These are phyloP conservation scores for Batkoa obscura DNA, from an alignment of 371 early-diverging fungal genomes.

Conservation along the genomic window DNA sequence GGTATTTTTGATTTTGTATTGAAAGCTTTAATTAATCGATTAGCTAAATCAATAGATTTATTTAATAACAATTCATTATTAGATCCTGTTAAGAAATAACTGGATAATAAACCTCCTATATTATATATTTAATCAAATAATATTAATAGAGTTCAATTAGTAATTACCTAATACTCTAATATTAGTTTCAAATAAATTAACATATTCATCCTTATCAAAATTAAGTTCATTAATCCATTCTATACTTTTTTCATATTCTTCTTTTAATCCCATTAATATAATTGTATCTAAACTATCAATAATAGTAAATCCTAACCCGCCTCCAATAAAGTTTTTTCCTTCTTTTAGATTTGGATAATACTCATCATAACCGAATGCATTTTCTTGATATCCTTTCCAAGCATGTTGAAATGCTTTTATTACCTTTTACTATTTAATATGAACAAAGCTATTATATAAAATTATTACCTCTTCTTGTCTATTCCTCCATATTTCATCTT, in stretches of 20 bases:
- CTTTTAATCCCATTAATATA: constrained; percentile 50
- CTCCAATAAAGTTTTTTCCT: constrained; percentile 6
- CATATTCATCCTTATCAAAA: constrained; percentile 46
- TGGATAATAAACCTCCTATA: constrained; percentile 58
- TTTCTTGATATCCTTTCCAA: constrained; percentile 55
- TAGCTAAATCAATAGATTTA: constrained; percentile 60
- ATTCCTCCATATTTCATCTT: neutral
- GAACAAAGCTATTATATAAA: no score
- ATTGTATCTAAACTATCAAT: constrained; percentile 75
- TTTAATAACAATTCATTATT: constrained; percentile 33
- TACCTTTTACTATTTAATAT: no score
- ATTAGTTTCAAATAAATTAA: constrained; percentile 85
- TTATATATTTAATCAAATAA: no score
- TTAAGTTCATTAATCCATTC: constrained; percentile 36
- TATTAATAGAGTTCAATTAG: no score
- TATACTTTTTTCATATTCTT: constrained; percentile 48
- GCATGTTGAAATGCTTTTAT: constrained; percentile 38
- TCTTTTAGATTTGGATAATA: constrained; percentile 45
- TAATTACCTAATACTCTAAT: constrained; percentile 85
- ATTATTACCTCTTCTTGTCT: neutral
- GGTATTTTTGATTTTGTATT: constrained; percentile 53
- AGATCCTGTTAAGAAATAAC: constrained; percentile 44
- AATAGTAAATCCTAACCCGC: constrained; percentile 55
- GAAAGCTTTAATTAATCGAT: constrained; percentile 59
- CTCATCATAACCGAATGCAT: constrained; percentile 73